Evolutionary conservation across 2,329 filamentous ascomycete genomes (phyloP).

Genomic region (Colletotrichum liriopes): DNA sequence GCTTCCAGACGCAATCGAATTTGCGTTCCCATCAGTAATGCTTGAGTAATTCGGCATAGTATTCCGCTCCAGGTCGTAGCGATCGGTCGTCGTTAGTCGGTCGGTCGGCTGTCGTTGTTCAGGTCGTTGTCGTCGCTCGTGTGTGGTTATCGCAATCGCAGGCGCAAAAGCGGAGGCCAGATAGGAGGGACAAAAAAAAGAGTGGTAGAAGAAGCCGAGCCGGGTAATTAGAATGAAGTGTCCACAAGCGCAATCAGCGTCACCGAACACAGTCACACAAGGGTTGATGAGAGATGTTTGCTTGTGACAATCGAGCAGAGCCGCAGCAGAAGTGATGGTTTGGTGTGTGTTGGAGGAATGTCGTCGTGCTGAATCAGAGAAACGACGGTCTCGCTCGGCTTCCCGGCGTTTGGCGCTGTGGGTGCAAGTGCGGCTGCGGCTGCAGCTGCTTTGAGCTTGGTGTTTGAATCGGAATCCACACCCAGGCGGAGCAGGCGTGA

Average conservation of each 20-base stretch:
- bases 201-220: conserved; percentile 27
- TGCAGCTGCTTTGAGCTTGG: neutral
- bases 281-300: neutral
- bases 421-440: neutral
- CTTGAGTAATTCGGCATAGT: conserved; percentile 70
- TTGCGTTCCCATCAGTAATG: conserved; percentile 64
- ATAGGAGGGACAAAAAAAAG: conserved; percentile 15
- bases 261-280: conserved; percentile 1
- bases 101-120: neutral
- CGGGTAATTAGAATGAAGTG: conserved; percentile 27
- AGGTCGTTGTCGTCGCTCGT: conserved; percentile 13
- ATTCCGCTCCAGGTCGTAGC: conserved; percentile 10
- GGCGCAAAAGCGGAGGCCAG: conserved; percentile 30
- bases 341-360: neutral
- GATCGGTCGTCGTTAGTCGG: conserved; percentile 19
- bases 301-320: neutral
- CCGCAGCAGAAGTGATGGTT: neutral
- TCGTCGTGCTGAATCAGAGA: neutral
- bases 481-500: neutral
- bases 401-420: conserved; percentile 16
- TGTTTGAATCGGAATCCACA: conserved; percentile 25
- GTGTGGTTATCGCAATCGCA: conserved; percentile 16
- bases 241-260: conserved; percentile 14
- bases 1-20: conserved; percentile 42
- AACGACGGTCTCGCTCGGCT: conserved; percentile 13